These are phyloP conservation scores for Phlyctochytrium planicorne DNA, from an alignment of 192 early-diverging fungal species.

Conservation along the genomic window DNA sequence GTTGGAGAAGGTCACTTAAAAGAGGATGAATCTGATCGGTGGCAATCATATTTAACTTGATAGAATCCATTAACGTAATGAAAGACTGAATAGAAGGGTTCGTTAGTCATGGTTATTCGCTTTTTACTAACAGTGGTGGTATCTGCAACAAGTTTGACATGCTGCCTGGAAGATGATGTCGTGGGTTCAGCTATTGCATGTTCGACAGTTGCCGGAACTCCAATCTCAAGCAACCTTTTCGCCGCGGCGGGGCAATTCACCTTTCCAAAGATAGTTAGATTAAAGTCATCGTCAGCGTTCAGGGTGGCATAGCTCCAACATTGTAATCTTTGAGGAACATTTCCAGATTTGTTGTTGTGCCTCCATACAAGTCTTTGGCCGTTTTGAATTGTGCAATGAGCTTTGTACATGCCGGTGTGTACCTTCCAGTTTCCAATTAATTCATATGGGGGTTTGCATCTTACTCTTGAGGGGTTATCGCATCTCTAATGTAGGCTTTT, in stretches of 20 bases:
- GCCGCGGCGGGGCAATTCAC: slow-evolving; percentile 83
- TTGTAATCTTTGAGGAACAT: slow-evolving; percentile 80
- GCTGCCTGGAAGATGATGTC: slow-evolving; percentile 17
- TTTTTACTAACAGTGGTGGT: slow-evolving; percentile 41
- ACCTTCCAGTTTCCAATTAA: slow-evolving; percentile 50
- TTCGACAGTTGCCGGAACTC: slow-evolving; percentile 93
- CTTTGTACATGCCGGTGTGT: slow-evolving; percentile 85
- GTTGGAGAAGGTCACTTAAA: slow-evolving; percentile 81
- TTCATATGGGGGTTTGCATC: background rate
- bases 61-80: slow-evolving; percentile 88
- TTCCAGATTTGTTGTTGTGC: slow-evolving; percentile 65
- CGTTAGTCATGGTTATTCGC: background rate
- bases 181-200: slow-evolving; percentile 61
- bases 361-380: slow-evolving; percentile 62
- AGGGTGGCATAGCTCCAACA: slow-evolving; percentile 27
- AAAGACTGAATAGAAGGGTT: slow-evolving; percentile 67
- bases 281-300: background rate
- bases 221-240: slow-evolving; percentile 82
- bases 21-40: slow-evolving; percentile 91
- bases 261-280: slow-evolving; percentile 31
- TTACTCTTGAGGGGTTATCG: slow-evolving; percentile 77
- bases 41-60: slow-evolving; percentile 78
- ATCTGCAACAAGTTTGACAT: slow-evolving; percentile 80
- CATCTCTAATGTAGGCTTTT: slow-evolving; percentile 87
- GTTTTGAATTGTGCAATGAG: slow-evolving; percentile 93